Percentiles rank a stretch among this genome's conserved stretches.
Conservation (phyloP, 208 protist genomes). For the Leishmania amazonensis region DNA sequence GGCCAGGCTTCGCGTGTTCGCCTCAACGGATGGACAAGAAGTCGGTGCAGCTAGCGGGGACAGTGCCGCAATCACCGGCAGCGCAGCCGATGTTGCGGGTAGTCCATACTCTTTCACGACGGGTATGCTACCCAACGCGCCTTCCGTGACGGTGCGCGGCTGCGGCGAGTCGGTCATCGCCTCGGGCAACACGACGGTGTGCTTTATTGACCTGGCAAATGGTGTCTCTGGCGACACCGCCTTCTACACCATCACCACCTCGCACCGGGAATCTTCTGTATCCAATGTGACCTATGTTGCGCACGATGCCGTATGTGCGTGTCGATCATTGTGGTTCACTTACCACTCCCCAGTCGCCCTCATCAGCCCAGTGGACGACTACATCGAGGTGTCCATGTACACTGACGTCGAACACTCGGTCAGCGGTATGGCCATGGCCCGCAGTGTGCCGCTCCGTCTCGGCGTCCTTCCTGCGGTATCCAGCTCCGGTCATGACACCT, state of each 20-base stretch:
- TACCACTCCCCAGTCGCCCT: conserved; percentile 43
- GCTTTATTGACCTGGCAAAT: conserved; percentile 47
- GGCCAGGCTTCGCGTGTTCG: conserved; percentile 14
- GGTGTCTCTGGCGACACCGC: conserved; percentile 43
- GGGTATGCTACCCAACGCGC: conserved; percentile 39
- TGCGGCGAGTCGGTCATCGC: conserved; percentile 35
- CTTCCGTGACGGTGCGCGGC: conserved; percentile 44
- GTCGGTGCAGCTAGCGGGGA: conserved; percentile 2
- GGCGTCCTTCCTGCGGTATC: conserved; percentile 35
- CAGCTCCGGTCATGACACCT: conserved; percentile 17
- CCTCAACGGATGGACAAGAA: conserved; percentile 15
- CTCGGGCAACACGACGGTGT: conserved; percentile 41
- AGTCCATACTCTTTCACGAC: conserved; percentile 50
- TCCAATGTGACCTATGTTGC: conserved; percentile 44
- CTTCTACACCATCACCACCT: conserved; percentile 44
- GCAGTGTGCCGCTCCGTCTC: conserved; percentile 38
- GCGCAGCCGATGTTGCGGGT: conserved; percentile 30
- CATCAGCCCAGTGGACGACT: conserved; percentile 34
- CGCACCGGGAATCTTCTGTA: conserved; percentile 26
- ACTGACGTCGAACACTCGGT: conserved; percentile 20
- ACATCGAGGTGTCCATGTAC: conserved; percentile 38
- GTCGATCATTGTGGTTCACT: conserved; percentile 39
- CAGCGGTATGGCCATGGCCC: conserved; percentile 7
- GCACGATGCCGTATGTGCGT: conserved; percentile 30
- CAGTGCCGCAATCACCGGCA: neutral